Base-by-base conservation (phyloP, 1,139 yeast genomes). In the Sugiyamaella neomexicana region DNA sequence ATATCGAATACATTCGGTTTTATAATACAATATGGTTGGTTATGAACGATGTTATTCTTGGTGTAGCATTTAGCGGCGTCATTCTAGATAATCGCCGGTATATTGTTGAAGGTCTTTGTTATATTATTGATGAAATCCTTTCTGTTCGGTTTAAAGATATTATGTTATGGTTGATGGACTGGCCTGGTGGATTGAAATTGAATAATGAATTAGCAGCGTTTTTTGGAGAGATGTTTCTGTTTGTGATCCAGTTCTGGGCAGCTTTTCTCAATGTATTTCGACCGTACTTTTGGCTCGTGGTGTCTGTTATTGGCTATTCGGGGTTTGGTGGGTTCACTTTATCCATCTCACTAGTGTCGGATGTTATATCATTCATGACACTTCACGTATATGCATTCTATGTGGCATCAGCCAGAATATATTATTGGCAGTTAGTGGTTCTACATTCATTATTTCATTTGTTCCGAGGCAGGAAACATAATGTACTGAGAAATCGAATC, bases 161-260 rank as follows among this genome's bases (percentile, higher is more conserved):
- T 32, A 82, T 91, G 10, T 62, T 75, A 1, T 87, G 96, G 95
- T 76, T 95, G 36, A 89, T 91, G 73, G 81, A 81, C 60, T 88
- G 93, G 67, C 99, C 99, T 0, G 97, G 95, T 8, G 99, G 99
- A 1, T 83, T 95, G 65, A 95, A 95, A 66, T 78, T 95, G 55
- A 95, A 95, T 69, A 85, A 83, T 55, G 97, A 90, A 65, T 75
- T 95, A 36, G 91, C 97, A 0, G 78, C 77, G 27, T 95, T 95
- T 65, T 78, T 91, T 68, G 96, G 97, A 23, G 96, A 90, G 55
- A 72, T 95, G 50, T 86, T 87, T 62, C 67, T 86, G 27, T 93
- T 97, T 97, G 86, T 91, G 7, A 77, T 91, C 45, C 81, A 80
- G 53, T 80, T 86, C 61, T 89, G 96, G 86, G 79, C 68, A 44